These are phyloP conservation scores for Volutella citrinella DNA, from an alignment of 2,329 filamentous ascomycete genomes.

Conservation along the genomic window DNA sequence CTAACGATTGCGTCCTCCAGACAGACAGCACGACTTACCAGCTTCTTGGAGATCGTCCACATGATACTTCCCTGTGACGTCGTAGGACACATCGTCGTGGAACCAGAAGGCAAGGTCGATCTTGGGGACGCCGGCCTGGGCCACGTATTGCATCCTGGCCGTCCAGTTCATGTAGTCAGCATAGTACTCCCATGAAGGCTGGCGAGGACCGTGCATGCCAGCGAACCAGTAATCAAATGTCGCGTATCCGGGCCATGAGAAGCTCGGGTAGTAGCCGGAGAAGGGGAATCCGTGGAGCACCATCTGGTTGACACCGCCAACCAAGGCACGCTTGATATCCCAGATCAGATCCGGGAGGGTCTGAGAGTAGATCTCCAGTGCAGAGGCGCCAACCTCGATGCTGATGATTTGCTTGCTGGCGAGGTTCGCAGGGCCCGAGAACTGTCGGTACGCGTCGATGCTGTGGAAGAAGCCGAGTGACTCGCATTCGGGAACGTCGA, in stretches of 20 bases:
- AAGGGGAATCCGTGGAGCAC: constrained; percentile 6
- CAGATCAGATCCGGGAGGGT: neutral
- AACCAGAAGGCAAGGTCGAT: constrained; percentile 4
- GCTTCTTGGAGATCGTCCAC: too few relatives aligned
- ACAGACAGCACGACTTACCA: too few relatives aligned
- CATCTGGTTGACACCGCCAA: constrained; percentile 1
- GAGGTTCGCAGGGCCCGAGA: constrained; percentile 1
- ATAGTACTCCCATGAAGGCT: constrained; percentile 4
- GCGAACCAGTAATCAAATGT: constrained; percentile 5
- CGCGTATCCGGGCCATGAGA: constrained; percentile 6
- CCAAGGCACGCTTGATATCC: constrained; percentile 1
- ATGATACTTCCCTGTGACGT: neutral
- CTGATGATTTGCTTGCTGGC: constrained; percentile 4
- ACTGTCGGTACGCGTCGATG: constrained; percentile 3
- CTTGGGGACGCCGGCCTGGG: constrained; percentile 2
- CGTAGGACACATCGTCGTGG: constrained; percentile 1
- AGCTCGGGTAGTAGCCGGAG: constrained; percentile 2
- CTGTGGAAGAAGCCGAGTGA: constrained; percentile 1
- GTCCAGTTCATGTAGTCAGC: constrained; percentile 2
- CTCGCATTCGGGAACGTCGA: constrained; percentile 6
- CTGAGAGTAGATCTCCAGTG: neutral
- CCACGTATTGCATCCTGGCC: neutral
- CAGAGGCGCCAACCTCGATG: constrained; percentile 3
- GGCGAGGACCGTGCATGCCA: neutral
- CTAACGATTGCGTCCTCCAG: too few relatives aligned